A percentile compares a stretch with the other conserved stretches of the same genome.
Evolutionary conservation across 805 yeast species (phyloP).

Genomic region (Kodamaea hsintzibuensis): DNA sequence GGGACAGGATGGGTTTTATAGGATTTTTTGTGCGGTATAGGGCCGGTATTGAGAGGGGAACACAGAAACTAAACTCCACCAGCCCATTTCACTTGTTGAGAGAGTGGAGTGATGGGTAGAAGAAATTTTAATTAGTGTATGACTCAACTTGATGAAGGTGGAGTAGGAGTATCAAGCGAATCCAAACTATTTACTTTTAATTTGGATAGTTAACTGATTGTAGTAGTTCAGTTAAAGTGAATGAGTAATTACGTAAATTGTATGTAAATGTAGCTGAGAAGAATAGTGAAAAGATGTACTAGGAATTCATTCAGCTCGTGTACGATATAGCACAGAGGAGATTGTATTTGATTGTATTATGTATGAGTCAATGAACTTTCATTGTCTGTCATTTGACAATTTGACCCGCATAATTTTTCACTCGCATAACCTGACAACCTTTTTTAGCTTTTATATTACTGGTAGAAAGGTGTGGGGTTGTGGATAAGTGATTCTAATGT

Average conservation of each 20-base stretch:
- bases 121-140: background rate
- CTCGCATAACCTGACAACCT: background rate
- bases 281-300: too few relatives aligned
- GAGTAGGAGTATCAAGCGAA: background rate
- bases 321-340: background rate
- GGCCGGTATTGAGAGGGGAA: slow-evolving; percentile 1
- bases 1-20: background rate
- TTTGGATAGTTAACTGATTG: too few relatives aligned
- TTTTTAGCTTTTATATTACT: background rate
- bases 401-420: background rate
- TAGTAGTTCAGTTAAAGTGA: too few relatives aligned
- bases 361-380: background rate
- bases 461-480: background rate
- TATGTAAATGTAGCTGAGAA: too few relatives aligned
- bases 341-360: background rate
- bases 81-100: too few relatives aligned
- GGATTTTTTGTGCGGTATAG: background rate
- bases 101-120: background rate
- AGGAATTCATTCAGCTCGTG: too few relatives aligned
- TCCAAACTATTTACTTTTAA: too few relatives aligned
- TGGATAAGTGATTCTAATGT: too few relatives aligned
- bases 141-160: background rate
- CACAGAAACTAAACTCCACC: background rate
- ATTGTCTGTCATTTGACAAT: background rate
- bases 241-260: too few relatives aligned